Conservation (phyloP, 139 green algal species). For the Chlorella sorokiniana region DNA sequence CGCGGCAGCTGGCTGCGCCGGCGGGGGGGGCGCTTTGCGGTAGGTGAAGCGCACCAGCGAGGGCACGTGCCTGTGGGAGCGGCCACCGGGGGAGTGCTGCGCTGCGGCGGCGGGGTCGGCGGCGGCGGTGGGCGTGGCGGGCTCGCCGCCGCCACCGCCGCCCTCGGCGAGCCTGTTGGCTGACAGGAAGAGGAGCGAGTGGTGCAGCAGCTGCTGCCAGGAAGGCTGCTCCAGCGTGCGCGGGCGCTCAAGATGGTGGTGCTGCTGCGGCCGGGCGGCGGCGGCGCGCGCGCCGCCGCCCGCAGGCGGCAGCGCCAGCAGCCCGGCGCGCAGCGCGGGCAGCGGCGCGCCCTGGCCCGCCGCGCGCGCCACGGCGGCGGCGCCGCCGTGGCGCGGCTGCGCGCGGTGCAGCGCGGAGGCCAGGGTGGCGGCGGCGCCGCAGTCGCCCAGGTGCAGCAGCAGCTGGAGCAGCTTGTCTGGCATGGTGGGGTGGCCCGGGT, state of each 20-base stretch:
- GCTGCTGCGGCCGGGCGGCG: background rate
- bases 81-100: background rate
- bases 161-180: constrained; percentile 12
- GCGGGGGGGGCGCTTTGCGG: background rate
- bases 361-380: background rate
- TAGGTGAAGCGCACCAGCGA: constrained; percentile 22
- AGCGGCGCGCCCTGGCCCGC: too few relatives aligned
- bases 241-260: background rate
- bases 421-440: background rate
- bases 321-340: background rate
- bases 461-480: constrained; percentile 39
- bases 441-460: constrained; percentile 32
- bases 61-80: background rate
- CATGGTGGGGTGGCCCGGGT: constrained; percentile 33
- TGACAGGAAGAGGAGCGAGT: constrained; percentile 23
- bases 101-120: background rate
- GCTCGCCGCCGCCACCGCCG: background rate
- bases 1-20: background rate
- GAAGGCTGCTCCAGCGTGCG: constrained; percentile 19
- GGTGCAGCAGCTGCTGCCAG: constrained; percentile 30
- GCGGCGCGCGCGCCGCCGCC: background rate
- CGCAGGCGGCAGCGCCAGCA: constrained; percentile 15
- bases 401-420: constrained; percentile 11
- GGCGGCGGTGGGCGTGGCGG: background rate
- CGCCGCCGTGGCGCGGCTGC: background rate